phyloP scores from a whole-genome alignment of 768 basidiomycete species.

The Suillus weaverae region DNA sequence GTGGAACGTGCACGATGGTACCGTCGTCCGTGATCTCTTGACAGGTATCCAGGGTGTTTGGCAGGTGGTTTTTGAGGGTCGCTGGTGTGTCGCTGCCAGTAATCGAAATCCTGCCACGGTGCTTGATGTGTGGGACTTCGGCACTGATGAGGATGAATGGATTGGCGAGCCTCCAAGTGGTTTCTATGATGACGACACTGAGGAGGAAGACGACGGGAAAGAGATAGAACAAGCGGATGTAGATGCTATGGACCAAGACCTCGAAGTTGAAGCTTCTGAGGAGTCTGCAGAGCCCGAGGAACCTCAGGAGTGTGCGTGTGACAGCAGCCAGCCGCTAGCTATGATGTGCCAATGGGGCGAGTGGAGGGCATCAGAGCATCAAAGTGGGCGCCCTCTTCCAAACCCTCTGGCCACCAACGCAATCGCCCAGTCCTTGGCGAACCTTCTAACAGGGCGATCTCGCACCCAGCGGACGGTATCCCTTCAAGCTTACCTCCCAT shows the following conservation, averaged over 20 bases:
- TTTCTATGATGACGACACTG: conserved; percentile 68
- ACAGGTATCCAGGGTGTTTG: conserved; percentile 94
- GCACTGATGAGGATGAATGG: conserved; percentile 73
- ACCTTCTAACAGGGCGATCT: conserved; percentile 25
- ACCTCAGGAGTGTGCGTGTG: conserved; percentile 27
- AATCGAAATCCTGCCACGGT: conserved; percentile 77
- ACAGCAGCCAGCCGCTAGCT: conserved; percentile 27
- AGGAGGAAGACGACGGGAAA: conserved; percentile 41
- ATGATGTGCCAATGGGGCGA: conserved; percentile 34
- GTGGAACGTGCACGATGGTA: conserved; percentile 93
- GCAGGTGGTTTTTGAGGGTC: conserved; percentile 95
- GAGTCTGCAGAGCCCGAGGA: conserved; percentile 30
- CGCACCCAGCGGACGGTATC: conserved; percentile 29
- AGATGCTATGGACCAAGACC: conserved; percentile 74
- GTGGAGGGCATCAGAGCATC: conserved; percentile 28
- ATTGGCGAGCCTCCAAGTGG: conserved; percentile 75
- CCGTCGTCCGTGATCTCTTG: conserved; percentile 82
- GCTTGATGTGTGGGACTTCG: conserved; percentile 91
- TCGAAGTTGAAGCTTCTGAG: conserved; percentile 38
- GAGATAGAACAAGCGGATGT: conserved; percentile 57
- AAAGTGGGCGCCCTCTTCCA: conserved; percentile 29
- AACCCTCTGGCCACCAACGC: conserved; percentile 17
- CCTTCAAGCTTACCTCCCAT: conserved; percentile 37
- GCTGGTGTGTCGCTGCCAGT: conserved; percentile 94
- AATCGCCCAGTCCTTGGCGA: conserved; percentile 20